Evolutionary conservation across 768 basidiomycete species (phyloP).

Genomic region (Strobilomyces confusus): DNA sequence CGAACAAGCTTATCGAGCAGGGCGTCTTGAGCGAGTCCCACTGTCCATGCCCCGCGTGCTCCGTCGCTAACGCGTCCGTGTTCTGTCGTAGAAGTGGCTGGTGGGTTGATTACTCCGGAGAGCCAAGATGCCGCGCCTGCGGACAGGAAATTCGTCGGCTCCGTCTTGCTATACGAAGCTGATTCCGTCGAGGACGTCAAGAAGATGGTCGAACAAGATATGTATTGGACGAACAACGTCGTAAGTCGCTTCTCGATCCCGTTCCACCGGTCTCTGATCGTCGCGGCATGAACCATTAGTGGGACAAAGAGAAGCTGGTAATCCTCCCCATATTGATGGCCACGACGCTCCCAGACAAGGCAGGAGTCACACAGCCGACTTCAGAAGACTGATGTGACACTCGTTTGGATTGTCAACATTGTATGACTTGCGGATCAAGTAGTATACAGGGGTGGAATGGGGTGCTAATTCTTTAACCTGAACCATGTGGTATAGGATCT

Average conservation of each 20-base stretch:
- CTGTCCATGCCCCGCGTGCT: background rate
- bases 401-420: background rate
- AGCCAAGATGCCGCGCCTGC: slow-evolving; percentile 42
- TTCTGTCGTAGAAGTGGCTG: slow-evolving; percentile 43
- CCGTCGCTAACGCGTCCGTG: slow-evolving; percentile 2
- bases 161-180: slow-evolving; percentile 51
- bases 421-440: slow-evolving; percentile 3
- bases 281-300: slow-evolving; percentile 33
- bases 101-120: slow-evolving; percentile 57
- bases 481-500: background rate
- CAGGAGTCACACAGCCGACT: slow-evolving; percentile 21
- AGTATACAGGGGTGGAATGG: background rate
- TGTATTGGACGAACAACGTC: slow-evolving; percentile 40
- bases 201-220: slow-evolving; percentile 39
- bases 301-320: slow-evolving; percentile 53
- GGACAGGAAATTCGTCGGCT: slow-evolving; percentile 60
- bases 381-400: slow-evolving; percentile 14
- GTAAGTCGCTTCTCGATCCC: slow-evolving; percentile 31
- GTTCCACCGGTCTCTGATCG: background rate
- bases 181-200: slow-evolving; percentile 45
- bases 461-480: background rate
- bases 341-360: slow-evolving; percentile 29
- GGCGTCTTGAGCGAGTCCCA: slow-evolving; percentile 50
- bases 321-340: slow-evolving; percentile 45
- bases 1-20: slow-evolving; percentile 37